Evolutionary conservation across 345 rosid genomes (phyloP), one percentile per base, ranked within the genome.

Genomic region (Bruguiera parviflora): DNA sequence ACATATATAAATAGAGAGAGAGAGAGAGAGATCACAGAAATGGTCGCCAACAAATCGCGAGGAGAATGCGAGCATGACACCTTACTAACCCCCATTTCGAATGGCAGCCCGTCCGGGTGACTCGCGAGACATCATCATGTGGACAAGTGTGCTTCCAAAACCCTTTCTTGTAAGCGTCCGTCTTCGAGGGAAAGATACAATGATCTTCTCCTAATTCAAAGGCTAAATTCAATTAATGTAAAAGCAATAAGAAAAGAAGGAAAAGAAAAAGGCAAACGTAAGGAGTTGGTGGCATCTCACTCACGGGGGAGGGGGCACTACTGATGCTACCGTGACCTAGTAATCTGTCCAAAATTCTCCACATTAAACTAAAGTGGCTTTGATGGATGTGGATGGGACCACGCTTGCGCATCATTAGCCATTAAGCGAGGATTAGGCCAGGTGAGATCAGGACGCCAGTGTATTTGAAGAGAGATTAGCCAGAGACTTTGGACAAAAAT

Each of bases 401-500:
- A 79, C 66, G 63, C 65, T 67, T 61, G 28, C 67, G 73, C 51
- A 77, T 81, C 49, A 77, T 81, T 78, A 79, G 78, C 75, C 80
- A 84, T 78, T 83, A 83, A 84, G 78, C 64, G 73, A 80, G 61
- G 83, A 83, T 87, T 81, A 81, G 77, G 60, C 61, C 46, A 66
- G 70, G 49, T 63, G 51, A 58, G 79, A 77, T 70, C 49, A 76
- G 69, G 67, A 73, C 43, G 72, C 2, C 13, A 33, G 37, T 33
- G 37, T 33, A 1, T 33, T 33, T 33, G 9, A 33, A 33, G 37
- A 33, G 37, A 33, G 2, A 33, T 33, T 33, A 67, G 67, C 62
- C 39, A 20, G 37, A 29, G 47, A 63, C 67, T 52, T 52, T 27
- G 66, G 75, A 65, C 62, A 65, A 22, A 21, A 33, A 25, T 57